Evolutionary conservation across 2,329 filamentous ascomycete genomes (phyloP), one percentile per base, ranked within the genome.

Genomic region (Fusarium sp.): DNA sequence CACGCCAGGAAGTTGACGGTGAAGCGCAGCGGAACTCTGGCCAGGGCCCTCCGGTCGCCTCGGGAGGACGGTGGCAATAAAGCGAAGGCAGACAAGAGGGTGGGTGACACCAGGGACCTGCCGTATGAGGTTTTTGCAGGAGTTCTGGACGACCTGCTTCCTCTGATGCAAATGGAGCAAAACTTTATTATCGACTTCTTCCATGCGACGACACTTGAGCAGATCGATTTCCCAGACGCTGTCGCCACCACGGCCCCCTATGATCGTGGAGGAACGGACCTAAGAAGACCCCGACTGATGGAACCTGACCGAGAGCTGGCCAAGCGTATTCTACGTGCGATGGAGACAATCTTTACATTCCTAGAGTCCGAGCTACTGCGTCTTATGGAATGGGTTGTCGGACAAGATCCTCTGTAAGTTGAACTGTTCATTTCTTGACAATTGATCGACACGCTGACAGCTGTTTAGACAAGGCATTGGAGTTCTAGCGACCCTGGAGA

Each of bases 171-270:
- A 72, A 94, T 95, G 78, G 96, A 99, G 80, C 95, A 99, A 78
- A 98, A 98, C 77, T 99, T 98, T 76, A 85, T 98, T 49, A 90
- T 97, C n/a, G 94, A 97, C 72, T 96, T 98, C 79, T 98, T 98
- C 86, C 95, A 98, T 73, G 89, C 96, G 26, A 93, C 92, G n/a
- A 97, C 94, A 3, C 84, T 95, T 28, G 91, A 94, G 73, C 91
- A 89, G 36, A 81, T 88, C 17, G 94, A 98, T 76, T 98, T 98
- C 76, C 86, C 92, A 2, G 96, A 98, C 69, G 87, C 91, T 4
- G 91, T 98, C 19, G 84, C 87, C 21, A 85, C 87, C 3, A 84
- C 84, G 3, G 82, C 86, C 24, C 93, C 94, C 8, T 87, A 89
- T 42, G 85, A 90, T 38, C 89, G 95, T 46, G 85, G 86, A 42